Percentiles rank a stretch among this genome's conserved stretches.
phyloP scores from a whole-genome alignment of 1,284 basidiomycete species.

The Singerocomus inundabilis region DNA sequence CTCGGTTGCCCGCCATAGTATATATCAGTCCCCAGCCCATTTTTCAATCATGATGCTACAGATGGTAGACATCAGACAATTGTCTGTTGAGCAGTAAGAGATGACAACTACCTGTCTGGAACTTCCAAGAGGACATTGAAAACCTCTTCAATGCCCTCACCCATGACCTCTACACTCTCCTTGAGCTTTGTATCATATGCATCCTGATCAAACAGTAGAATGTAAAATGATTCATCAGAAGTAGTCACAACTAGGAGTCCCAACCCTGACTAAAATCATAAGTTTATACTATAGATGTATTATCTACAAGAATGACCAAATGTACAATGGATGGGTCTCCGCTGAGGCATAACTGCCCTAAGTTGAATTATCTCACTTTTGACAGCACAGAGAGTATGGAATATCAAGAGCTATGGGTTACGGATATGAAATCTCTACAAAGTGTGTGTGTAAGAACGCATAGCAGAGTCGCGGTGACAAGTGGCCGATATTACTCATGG shows the following conservation, averaged over 20 bases:
- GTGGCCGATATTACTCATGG: no score
- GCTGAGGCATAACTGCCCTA: no score
- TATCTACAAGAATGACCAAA: no score
- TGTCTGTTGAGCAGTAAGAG: conserved; percentile 1
- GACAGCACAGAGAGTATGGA: no score
- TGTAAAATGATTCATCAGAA: no score
- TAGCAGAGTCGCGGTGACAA: no score
- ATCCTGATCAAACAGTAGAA: conserved; percentile 89
- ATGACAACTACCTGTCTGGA: conserved; percentile 62
- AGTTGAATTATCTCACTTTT: no score
- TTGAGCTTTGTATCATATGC: conserved; percentile 84
- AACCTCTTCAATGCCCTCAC: conserved; percentile 96
- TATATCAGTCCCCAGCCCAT: conserved; percentile 99
- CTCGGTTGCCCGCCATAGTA: conserved; percentile 84
- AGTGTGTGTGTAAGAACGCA: no score
- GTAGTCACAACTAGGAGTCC: conserved; percentile 88
- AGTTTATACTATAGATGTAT: no score
- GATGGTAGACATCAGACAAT: neutral
- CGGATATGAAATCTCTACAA: no score
- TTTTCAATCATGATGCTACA: conserved; percentile 87
- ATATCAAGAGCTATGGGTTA: no score
- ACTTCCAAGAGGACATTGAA: conserved; percentile 96
- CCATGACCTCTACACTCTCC: conserved; percentile 73
- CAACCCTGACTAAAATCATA: conserved; percentile 94
- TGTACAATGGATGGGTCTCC: no score